Conservation (phyloP, 2,329 filamentous ascomycete genomes). For the Simplicillium aogashimaense region DNA sequence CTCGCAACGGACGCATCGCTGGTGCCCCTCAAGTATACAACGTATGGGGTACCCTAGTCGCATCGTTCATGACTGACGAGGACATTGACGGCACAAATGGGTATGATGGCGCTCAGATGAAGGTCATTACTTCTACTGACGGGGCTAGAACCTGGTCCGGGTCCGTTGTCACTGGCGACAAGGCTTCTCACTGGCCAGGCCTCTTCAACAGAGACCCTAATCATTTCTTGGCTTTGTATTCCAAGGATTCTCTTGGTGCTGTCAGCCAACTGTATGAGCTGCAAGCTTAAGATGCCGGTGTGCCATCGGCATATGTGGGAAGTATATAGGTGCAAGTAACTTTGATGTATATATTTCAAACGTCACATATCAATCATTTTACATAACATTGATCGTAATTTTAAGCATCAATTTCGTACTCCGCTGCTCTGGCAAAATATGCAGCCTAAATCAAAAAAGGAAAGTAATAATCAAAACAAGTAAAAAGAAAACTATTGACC, state of each 20-base stretch:
- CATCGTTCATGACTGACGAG: conserved; percentile 35
- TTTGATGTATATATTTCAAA: too few species aligned
- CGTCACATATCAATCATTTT: too few species aligned
- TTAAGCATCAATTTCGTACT: too few species aligned
- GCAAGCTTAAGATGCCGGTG: too few species aligned
- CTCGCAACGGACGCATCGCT: conserved; percentile 2
- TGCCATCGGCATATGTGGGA: too few species aligned
- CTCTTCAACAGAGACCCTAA: conserved; percentile 11
- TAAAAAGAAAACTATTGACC: too few species aligned
- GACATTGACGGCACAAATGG: conserved; percentile 16
- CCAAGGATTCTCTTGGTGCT: conserved; percentile 8
- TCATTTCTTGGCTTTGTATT: conserved; percentile 17
- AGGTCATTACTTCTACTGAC: conserved; percentile 17
- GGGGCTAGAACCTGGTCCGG: conserved; percentile 16
- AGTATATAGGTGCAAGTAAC: too few species aligned
- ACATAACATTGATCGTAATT: too few species aligned
- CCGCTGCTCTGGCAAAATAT: too few species aligned
- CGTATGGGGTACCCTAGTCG: conserved; percentile 29
- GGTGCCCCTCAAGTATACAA: conserved; percentile 31
- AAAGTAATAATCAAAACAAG: too few species aligned
- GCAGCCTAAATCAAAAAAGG: too few species aligned
- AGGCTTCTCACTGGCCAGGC: conserved; percentile 20
- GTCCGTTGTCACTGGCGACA: conserved; percentile 14
- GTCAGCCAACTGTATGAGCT: too few species aligned
- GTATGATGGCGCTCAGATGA: conserved; percentile 12